A percentile compares a stretch with the other conserved stretches of the same genome.
Conservation (phyloP, 768 basidiomycete species). For the Russula sp. region DNA sequence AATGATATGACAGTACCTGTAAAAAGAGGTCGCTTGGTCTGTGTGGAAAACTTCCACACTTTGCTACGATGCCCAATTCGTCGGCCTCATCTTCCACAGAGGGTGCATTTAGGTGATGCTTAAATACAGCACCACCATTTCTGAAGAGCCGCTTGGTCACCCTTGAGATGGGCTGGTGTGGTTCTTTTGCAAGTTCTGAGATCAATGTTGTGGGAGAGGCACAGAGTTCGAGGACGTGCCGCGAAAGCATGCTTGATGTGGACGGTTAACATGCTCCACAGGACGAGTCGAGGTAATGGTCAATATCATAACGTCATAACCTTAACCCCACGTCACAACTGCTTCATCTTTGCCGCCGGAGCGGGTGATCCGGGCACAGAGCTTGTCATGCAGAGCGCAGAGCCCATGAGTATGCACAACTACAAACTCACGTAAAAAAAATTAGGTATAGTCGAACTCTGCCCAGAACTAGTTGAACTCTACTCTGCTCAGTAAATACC, state of each 20-base stretch:
- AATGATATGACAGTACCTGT: slow-evolving; percentile 33
- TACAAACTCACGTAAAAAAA: no score
- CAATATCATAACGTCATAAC: not conserved
- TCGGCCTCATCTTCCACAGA: not conserved
- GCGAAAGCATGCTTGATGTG: slow-evolving; percentile 9
- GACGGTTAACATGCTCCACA: not conserved
- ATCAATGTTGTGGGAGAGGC: slow-evolving; percentile 8
- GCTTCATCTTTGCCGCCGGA: no score
- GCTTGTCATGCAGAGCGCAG: no score
- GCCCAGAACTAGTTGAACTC: no score
- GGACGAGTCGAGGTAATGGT: not conserved
- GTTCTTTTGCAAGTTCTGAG: slow-evolving; percentile 8
- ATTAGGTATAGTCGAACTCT: no score
- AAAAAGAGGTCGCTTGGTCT: slow-evolving; percentile 55
- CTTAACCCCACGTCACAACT: not conserved
- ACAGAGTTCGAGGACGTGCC: slow-evolving; percentile 14
- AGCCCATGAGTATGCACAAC: no score
- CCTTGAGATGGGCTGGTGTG: slow-evolving; percentile 1
- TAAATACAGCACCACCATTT: not conserved
- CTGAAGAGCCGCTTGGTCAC: slow-evolving; percentile 7
- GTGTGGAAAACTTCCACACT: slow-evolving; percentile 46
- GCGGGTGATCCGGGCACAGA: no score
- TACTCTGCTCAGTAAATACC: no score
- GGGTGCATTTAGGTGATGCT: not conserved
- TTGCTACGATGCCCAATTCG: slow-evolving; percentile 40